Evolutionary conservation across 2,329 filamentous ascomycete species (phyloP).

Genomic region (Hypoxylon sp.): DNA sequence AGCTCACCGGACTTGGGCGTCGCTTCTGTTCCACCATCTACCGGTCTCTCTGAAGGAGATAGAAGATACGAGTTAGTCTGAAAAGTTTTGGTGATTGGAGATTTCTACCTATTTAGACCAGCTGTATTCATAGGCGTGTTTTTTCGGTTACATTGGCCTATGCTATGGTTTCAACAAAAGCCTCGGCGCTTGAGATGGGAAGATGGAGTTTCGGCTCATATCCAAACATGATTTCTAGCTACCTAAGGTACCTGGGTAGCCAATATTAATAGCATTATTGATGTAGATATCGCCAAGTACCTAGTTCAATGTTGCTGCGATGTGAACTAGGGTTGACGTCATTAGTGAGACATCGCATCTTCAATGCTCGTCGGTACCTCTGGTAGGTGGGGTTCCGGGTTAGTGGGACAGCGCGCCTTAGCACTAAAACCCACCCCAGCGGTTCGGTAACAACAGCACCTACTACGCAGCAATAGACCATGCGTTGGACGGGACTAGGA

Average conservation of each 20-base stretch:
- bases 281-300: not conserved
- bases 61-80: not conserved
- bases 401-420: too few species aligned
- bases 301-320: too few species aligned
- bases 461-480: too few species aligned
- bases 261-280: not conserved
- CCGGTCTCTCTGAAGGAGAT: not conserved
- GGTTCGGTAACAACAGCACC: too few species aligned
- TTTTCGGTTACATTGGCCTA: not conserved
- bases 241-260: not conserved
- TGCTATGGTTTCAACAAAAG: not conserved
- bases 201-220: not conserved
- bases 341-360: too few species aligned
- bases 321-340: too few species aligned
- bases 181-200: not conserved
- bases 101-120: not conserved
- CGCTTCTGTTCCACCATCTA: not conserved
- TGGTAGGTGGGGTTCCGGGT: too few species aligned
- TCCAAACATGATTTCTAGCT: not conserved
- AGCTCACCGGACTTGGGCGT: not conserved
- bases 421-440: too few species aligned
- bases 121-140: not conserved
- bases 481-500: too few species aligned
- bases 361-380: too few species aligned
- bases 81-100: not conserved